Conservation (phyloP, 2,329 filamentous ascomycete species). For the Microcera coccophila region DNA sequence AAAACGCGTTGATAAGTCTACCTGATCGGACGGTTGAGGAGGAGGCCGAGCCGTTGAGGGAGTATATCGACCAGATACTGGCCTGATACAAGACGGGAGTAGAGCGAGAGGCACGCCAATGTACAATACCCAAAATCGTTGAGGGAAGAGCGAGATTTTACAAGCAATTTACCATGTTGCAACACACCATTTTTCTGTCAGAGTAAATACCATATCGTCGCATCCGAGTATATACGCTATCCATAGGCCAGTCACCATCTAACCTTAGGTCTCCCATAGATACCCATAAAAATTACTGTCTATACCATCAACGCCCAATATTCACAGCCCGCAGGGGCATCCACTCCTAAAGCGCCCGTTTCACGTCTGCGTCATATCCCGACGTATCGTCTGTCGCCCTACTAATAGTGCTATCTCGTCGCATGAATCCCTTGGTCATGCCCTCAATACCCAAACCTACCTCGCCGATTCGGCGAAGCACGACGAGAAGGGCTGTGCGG, state of each 20-base stretch:
- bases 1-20: constrained; percentile 37
- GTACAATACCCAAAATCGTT: constrained; percentile 10
- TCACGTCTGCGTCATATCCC: constrained; percentile 32
- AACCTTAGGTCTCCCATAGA: neutral
- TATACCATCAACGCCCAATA: constrained; percentile 30
- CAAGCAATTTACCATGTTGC: neutral
- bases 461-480: constrained; percentile 82
- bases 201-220: neutral
- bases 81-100: constrained; percentile 4
- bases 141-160: neutral
- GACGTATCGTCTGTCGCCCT: constrained; percentile 26
- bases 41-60: constrained; percentile 45
- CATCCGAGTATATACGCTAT: neutral
- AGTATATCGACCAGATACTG: constrained; percentile 43
- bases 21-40: constrained; percentile 49
- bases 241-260: neutral
- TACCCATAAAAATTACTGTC: constrained; percentile 8
- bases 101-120: neutral
- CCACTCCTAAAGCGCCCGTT: constrained; percentile 32
- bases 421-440: constrained; percentile 36
- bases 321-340: constrained; percentile 8
- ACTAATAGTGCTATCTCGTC: constrained; percentile 41
- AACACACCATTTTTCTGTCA: neutral
- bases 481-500: constrained; percentile 68
- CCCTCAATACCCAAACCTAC: constrained; percentile 57